A percentile compares a stretch with the other conserved stretches of the same genome.
Conservation (phyloP, 2,329 filamentous ascomycete genomes). For the Fusarium chuoi region DNA sequence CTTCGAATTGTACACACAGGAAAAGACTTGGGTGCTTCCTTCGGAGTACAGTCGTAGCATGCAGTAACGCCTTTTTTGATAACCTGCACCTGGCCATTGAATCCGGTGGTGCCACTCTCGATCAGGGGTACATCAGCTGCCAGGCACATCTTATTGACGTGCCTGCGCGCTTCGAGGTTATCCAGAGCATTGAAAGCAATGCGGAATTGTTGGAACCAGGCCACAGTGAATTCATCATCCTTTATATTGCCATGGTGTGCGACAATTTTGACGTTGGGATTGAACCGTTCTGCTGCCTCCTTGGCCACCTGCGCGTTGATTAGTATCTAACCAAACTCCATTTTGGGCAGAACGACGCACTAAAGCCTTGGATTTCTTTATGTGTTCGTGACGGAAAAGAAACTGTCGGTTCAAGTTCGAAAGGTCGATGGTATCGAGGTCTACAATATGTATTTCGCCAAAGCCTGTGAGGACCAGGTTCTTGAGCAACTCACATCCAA, state of each 20-base stretch:
- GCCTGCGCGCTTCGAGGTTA: conserved; percentile 90
- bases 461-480: conserved; percentile 94
- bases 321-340: conserved; percentile 25
- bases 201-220: conserved; percentile 86
- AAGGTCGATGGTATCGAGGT: conserved; percentile 97
- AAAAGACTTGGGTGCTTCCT: conserved; percentile 91
- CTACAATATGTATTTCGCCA: conserved; percentile 91
- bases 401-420: conserved; percentile 99
- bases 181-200: conserved; percentile 97
- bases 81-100: conserved; percentile 96
- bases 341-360: conserved; percentile 60
- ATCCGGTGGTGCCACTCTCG: conserved; percentile 96
- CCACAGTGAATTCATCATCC: conserved; percentile 83
- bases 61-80: conserved; percentile 93
- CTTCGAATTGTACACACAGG: conserved; percentile 97
- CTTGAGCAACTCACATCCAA: conserved; percentile 97
- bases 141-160: conserved; percentile 98
- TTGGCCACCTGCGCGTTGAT: conserved; percentile 77
- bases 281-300: conserved; percentile 90
- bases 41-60: conserved; percentile 94
- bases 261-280: conserved; percentile 85
- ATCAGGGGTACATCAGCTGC: conserved; percentile 90
- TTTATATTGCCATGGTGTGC: conserved; percentile 97
- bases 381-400: conserved; percentile 94
- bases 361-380: conserved; percentile 95